Evolutionary conservation across 768 basidiomycete genomes (phyloP), one percentile per base, ranked within the genome.

Genomic region (Lepiota brunneoincarnata): DNA sequence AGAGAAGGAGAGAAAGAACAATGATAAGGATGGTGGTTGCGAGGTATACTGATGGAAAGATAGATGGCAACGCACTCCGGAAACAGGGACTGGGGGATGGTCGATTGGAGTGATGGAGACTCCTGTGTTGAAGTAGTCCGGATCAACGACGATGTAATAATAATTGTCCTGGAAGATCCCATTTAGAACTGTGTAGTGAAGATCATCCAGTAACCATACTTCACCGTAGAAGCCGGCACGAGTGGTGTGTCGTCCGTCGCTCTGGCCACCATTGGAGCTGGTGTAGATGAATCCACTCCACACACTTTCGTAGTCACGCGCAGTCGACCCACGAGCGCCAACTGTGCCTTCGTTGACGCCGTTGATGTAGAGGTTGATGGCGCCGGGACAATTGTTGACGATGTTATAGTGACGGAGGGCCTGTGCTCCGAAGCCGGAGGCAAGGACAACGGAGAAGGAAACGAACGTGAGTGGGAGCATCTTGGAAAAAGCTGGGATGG

Each of bases 141-240:
- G 58, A 45, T 72, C 69, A 40, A 61, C 58, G 28, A 67, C 61
- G 18, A 70, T 62, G 48, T 70, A 72, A 49, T 69, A 72, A 51
- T 65, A 67, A 14, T 58, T 59, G 9, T 56, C 45, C 65, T 67
- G 49, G 1, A 12, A 31, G 18, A 34, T 12, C 34, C 15, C 11
- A 17, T 18, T 41, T 23, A 51, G 38, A 9, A n/a, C 7, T 35
- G 23, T 39, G 28, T 35, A 20, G 21, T 28, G 24, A 35, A 38
- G 14, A n/a, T 38, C 31, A n/a, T 21, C 23, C 35, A 4, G 35
- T 1, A 17, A 18, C 15, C 38, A 2, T 57, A 54, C 56, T 17
- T 51, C 45, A 11, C 37, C 50, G 28, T 23, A 58, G 42, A 63
- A 63, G 6, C 62, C 60, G 23, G 58, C 62, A n/a, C 58, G 49